Evolutionary conservation across 208 protist species (phyloP).

Genomic region (Trypanosomatidae sp.): DNA sequence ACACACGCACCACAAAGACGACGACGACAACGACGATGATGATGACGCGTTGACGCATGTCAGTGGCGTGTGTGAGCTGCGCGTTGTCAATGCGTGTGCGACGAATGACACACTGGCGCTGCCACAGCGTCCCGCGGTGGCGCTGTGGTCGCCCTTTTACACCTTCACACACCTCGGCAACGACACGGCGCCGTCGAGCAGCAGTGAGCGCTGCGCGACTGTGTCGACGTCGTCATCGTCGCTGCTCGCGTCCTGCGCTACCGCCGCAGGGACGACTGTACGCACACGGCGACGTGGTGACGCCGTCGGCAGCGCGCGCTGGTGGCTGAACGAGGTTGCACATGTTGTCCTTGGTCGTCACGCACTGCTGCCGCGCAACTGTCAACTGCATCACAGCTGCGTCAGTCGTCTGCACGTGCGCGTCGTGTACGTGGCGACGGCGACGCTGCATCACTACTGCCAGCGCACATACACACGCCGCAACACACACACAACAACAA

Average conservation of each 20-base stretch:
- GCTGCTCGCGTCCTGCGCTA: too few species aligned
- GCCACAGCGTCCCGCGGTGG: slow-evolving; percentile 22
- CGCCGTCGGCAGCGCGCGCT: slow-evolving; percentile 1
- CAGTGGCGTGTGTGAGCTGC: too few species aligned
- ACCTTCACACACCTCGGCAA: too few species aligned
- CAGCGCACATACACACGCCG: slow-evolving; percentile 1
- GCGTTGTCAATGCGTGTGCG: slow-evolving; percentile 35
- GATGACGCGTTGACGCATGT: too few species aligned
- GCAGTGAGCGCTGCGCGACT: too few species aligned
- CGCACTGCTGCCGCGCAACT: slow-evolving; percentile 15
- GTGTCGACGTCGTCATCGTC: too few species aligned
- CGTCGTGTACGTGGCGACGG: slow-evolving; percentile 25
- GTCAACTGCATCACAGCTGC: slow-evolving; percentile 33
- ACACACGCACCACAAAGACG: too few species aligned
- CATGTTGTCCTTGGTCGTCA: slow-evolving; percentile 59
- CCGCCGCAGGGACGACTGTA: too few species aligned
- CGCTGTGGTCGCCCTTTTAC: slow-evolving; percentile 38
- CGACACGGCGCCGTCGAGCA: too few species aligned
- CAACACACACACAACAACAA: slow-evolving; percentile 1
- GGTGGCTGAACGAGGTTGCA: slow-evolving; percentile 42
- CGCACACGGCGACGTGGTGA: neutral
- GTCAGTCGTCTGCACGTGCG: slow-evolving; percentile 52
- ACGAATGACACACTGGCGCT: slow-evolving; percentile 33
- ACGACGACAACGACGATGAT: too few species aligned
- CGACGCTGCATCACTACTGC: slow-evolving; percentile 14